These are phyloP conservation scores for Mycena latifolia DNA, from an alignment of 768 basidiomycete genomes.

Conservation along the genomic window DNA sequence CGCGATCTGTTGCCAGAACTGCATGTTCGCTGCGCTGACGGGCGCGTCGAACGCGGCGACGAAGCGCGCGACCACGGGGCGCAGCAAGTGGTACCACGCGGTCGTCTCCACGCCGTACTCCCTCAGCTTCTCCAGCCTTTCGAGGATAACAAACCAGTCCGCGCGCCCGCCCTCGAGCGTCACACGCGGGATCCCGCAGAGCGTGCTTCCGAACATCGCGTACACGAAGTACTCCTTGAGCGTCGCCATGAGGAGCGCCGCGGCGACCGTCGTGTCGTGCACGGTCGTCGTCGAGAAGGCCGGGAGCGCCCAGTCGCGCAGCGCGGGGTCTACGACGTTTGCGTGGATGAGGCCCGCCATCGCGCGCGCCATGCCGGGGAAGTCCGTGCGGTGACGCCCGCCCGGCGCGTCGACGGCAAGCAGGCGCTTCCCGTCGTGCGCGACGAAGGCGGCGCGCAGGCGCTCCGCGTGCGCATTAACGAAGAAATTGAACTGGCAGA, in stretches of 20 bases:
- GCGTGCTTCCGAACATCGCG: constrained; percentile 37
- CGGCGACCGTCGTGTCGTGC: constrained; percentile 49
- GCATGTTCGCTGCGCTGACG: no score
- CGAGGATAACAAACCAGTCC: no score
- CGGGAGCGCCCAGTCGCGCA: constrained; percentile 53
- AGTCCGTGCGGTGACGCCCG: constrained; percentile 37
- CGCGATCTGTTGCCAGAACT: neutral
- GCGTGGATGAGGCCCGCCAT: no score
- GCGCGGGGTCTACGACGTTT: no score
- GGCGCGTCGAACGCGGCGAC: no score
- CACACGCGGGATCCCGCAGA: no score
- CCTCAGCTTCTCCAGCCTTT: no score
- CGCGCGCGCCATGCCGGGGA: constrained; percentile 38
- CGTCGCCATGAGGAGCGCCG: constrained; percentile 48
- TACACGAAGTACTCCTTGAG: constrained; percentile 55
- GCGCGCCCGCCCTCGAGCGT: no score
- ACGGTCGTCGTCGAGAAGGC: constrained; percentile 59
- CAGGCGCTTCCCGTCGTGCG: constrained; percentile 35
- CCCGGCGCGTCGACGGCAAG: constrained; percentile 7
- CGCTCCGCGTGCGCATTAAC: constrained; percentile 40
- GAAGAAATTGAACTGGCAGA: no score
- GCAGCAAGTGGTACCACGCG: no score
- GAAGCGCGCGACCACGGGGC: no score
- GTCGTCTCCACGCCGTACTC: no score
- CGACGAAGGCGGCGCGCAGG: constrained; percentile 39